These are phyloP conservation scores for Paraleonurus japonicus DNA, from an alignment of 257 asterid genomes.

Conservation along the genomic window DNA sequence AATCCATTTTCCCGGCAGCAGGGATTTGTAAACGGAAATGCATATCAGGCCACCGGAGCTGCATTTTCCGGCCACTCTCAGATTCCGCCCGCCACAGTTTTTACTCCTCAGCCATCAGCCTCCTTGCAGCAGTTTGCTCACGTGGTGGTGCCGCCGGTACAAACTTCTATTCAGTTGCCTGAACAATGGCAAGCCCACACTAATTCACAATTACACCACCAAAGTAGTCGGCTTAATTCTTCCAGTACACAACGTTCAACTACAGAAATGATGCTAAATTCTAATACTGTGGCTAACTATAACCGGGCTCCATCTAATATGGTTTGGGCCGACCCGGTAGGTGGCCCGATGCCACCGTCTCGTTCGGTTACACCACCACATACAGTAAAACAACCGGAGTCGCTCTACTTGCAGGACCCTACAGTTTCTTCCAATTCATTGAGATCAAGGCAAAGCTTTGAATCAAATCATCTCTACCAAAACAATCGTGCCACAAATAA, in stretches of 20 bases:
- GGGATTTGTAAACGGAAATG: slow-evolving; percentile 28
- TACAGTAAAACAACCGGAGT: slow-evolving; percentile 29
- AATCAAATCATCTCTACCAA: slow-evolving; percentile 36
- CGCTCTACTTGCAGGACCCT: slow-evolving; percentile 37
- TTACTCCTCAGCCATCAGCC: slow-evolving; percentile 39
- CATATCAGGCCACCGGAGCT: slow-evolving; percentile 26
- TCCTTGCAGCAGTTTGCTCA: slow-evolving; percentile 32
- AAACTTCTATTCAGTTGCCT: slow-evolving; percentile 31
- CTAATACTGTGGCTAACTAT: slow-evolving; percentile 30
- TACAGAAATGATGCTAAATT: slow-evolving; percentile 42
- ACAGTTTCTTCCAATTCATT: slow-evolving; percentile 28
- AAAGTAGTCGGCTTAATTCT: slow-evolving; percentile 28
- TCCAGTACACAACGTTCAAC: slow-evolving; percentile 36
- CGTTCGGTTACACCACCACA: slow-evolving; percentile 33
- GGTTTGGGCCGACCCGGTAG: slow-evolving; percentile 25
- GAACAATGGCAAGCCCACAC: slow-evolving; percentile 40
- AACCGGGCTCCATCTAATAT: slow-evolving; percentile 38
- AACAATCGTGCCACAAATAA: slow-evolving; percentile 34
- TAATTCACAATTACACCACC: slow-evolving; percentile 34
- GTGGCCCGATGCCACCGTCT: slow-evolving; percentile 21
- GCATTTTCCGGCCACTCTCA: slow-evolving; percentile 25
- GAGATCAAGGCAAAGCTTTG: slow-evolving; percentile 43
- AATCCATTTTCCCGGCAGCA: slow-evolving; percentile 81
- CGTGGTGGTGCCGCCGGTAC: slow-evolving; percentile 26
- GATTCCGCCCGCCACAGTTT: slow-evolving; percentile 30